phyloP scores from a whole-genome alignment of 2,329 filamentous ascomycete genomes.

The Pseudogymnoascus sp. region DNA sequence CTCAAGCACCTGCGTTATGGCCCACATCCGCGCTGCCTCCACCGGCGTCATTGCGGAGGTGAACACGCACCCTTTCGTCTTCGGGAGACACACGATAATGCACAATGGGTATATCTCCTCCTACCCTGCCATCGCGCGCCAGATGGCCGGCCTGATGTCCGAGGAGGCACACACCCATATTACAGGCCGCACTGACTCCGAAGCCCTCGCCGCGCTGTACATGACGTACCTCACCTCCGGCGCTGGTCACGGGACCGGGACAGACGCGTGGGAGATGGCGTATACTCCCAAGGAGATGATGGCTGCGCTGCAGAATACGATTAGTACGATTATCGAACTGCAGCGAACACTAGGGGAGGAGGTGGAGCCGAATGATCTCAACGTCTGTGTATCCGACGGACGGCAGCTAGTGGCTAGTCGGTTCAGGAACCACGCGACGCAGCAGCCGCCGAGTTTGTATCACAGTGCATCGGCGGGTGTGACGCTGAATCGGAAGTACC shows the following conservation, averaged over 20 bases:
- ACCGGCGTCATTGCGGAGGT: conserved; percentile 40
- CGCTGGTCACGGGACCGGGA: conserved; percentile 19
- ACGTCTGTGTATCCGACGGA: conserved; percentile 47
- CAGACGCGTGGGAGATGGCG: conserved; percentile 33
- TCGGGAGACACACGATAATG: conserved; percentile 49
- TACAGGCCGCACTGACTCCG: conserved; percentile 45
- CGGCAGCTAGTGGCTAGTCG: conserved; percentile 42
- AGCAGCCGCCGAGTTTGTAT: conserved; percentile 47
- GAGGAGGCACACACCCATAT: conserved; percentile 43
- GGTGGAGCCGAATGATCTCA: conserved; percentile 42
- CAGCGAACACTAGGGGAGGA: conserved; percentile 37
- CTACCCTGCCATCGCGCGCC: conserved; percentile 41
- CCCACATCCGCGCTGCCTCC: conserved; percentile 46
- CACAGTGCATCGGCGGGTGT: conserved; percentile 43
- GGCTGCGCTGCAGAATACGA: conserved; percentile 35
- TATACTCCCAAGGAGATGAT: conserved; percentile 39
- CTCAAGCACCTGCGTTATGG: conserved; percentile 42
- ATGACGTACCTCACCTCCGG: conserved; percentile 25
- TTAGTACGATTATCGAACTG: conserved; percentile 38
- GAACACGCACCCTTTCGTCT: conserved; percentile 50
- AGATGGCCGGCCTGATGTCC: conserved; percentile 38
- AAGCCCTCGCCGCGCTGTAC: conserved; percentile 42
- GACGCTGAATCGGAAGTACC: conserved; percentile 47
- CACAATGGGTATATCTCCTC: conserved; percentile 47
- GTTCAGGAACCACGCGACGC: conserved; percentile 44